Evolutionary conservation across 306 rosid species (phyloP), one percentile per base, ranked within the genome.

Genomic region (Luffa aegyptiaca): DNA sequence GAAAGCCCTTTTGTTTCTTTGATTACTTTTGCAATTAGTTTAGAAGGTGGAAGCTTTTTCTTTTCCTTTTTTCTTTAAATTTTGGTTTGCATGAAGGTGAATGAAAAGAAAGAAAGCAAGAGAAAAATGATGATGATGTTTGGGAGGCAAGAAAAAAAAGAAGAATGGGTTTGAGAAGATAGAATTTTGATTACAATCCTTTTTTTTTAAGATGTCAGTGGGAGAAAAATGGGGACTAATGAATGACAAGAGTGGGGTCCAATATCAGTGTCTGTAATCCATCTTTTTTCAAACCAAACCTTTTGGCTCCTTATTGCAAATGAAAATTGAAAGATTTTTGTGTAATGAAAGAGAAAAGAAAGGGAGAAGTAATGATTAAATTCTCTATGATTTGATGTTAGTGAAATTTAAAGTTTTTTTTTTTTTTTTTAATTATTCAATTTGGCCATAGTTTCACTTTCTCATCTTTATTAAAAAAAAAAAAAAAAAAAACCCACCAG

Each of bases 381-480:
- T 75, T 75, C 35, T 52, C n/a, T 8, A 52, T 75, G 78, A 75
- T 75, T 52, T 75, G 78, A 75, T 75, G 46, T 35, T 52, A 75
- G 78, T 75, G 63, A 21, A 17, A 69, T 69, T 42, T 41, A 69
- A 44, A 13, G 31, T 26, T 26, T 26, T 26, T 26, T 26, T 26
- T 26, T 26, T 26, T 26, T 26, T 31, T 63, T 63, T 63, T 1
- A 63, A 63, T 63, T 31, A 63, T 63, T 35, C 45, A 36, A 65
- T 36, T 37, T 65, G 45, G 21, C 41, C 26, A 63, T 63, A 18
- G 31, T 12, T n/a, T 61, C 11, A 8, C 51, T 51, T 17, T 48
- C 52, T 10, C 20, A 0, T 62, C 0, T 31, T 26, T 26, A 26
- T 26, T 26, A 26, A 26, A 26, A 26, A 26, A 17, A 13, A 16